Percentiles rank a stretch among this genome's conserved stretches.
Conservation (phyloP, 2,329 filamentous ascomycete species). For the Epichloe glyceriae region DNA sequence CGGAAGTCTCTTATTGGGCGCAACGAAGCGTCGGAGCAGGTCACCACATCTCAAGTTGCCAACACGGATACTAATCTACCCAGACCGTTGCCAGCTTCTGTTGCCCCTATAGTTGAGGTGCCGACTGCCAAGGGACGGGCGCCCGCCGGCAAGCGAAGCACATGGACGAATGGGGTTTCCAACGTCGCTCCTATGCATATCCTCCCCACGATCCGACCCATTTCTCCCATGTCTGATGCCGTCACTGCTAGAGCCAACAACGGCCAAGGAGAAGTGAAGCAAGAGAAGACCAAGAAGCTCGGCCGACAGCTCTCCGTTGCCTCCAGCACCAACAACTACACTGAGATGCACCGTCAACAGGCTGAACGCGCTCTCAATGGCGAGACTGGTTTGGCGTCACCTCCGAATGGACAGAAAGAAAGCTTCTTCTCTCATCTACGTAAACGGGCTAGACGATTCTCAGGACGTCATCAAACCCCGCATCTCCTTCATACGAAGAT, state of each 20-base stretch:
- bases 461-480: constrained; percentile 74
- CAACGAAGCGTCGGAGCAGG: constrained; percentile 53
- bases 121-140: constrained; percentile 23
- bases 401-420: constrained; percentile 72
- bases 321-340: constrained; percentile 85
- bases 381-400: constrained; percentile 60
- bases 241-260: constrained; percentile 80
- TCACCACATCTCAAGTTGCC: constrained; percentile 30
- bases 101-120: constrained; percentile 27
- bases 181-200: constrained; percentile 90
- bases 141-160: constrained; percentile 66
- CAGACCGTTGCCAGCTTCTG: constrained; percentile 31
- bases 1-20: constrained; percentile 83
- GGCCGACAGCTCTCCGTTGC: constrained; percentile 86
- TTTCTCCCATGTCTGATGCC: constrained; percentile 90
- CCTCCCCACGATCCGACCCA: constrained; percentile 82
- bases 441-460: constrained; percentile 84
- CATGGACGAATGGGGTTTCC: constrained; percentile 76
- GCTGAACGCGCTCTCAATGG: constrained; percentile 85
- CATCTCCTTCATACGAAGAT: constrained; percentile 71
- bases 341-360: constrained; percentile 79
- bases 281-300: constrained; percentile 75
- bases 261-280: constrained; percentile 36
- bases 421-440: constrained; percentile 96
- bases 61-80: constrained; percentile 34